Evolutionary conservation across 2,329 filamentous ascomycete genomes (phyloP).

Genomic region (Fusarium begoniae): DNA sequence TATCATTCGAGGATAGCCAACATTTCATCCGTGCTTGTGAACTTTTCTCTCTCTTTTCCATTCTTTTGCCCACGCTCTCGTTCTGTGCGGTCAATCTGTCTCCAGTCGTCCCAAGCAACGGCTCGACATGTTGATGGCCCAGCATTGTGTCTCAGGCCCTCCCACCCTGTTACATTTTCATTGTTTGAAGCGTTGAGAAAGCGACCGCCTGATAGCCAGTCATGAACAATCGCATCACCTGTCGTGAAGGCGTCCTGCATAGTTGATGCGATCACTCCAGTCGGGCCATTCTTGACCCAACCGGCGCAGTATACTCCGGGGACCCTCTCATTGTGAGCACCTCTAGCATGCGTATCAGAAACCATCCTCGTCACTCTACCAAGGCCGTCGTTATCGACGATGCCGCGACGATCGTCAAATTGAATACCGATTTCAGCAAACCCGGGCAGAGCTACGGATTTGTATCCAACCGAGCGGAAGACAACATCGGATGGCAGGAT

Average conservation of each 20-base stretch:
- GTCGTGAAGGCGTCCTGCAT: slow-evolving; percentile 95
- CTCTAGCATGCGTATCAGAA: slow-evolving; percentile 38
- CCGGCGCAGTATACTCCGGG: slow-evolving; percentile 91
- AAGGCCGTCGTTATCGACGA: slow-evolving; percentile 82
- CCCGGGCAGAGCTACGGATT: slow-evolving; percentile 79
- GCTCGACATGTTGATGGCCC: slow-evolving; percentile 63
- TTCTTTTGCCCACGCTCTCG: slow-evolving; percentile 67
- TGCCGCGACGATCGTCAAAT: slow-evolving; percentile 78
- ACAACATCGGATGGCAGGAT: slow-evolving; percentile 74
- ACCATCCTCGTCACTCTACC: slow-evolving; percentile 71
- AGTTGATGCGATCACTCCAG: slow-evolving; percentile 93
- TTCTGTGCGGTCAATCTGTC: slow-evolving; percentile 82
- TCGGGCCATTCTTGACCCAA: slow-evolving; percentile 95
- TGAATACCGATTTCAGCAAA: slow-evolving; percentile 77
- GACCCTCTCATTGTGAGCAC: slow-evolving; percentile 53
- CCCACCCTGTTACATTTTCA: slow-evolving; percentile 69
- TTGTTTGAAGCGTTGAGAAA: slow-evolving; percentile 49
- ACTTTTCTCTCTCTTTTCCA: slow-evolving; percentile 83
- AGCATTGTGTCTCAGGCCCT: slow-evolving; percentile 72
- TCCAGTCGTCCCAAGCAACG: slow-evolving; percentile 88
- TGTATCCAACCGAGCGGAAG: slow-evolving; percentile 96
- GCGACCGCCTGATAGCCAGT: slow-evolving; percentile 66
- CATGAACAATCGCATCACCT: slow-evolving; percentile 82
- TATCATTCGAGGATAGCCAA: slow-evolving; percentile 57
- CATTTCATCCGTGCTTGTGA: slow-evolving; percentile 67